Conservation (phyloP, 805 yeast genomes). For the Candida incommunis region DNA sequence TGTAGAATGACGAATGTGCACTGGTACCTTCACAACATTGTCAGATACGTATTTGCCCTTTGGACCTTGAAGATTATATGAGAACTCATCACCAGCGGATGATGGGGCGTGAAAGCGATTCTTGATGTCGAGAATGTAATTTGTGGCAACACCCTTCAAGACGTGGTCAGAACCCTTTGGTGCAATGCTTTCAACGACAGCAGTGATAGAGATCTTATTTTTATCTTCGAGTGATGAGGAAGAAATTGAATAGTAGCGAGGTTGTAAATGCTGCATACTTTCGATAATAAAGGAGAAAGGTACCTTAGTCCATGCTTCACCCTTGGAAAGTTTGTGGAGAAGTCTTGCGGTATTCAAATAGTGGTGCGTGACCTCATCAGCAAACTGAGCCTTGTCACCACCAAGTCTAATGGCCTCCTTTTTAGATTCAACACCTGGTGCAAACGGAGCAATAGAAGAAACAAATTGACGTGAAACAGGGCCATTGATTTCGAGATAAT, state of each 20-base stretch:
- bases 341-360: constrained; percentile 68
- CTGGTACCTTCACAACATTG: constrained; percentile 47
- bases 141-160: constrained; percentile 85
- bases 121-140: constrained; percentile 64
- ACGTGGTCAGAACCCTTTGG: constrained; percentile 22
- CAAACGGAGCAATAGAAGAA: constrained; percentile 59
- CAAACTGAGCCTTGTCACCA: constrained; percentile 55
- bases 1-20: constrained; percentile 88
- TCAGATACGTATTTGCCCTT: constrained; percentile 35
- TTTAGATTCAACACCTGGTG: constrained; percentile 53
- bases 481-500: constrained; percentile 83
- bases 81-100: constrained; percentile 24
- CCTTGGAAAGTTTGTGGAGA: constrained; percentile 44
- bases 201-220: constrained; percentile 66
- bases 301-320: constrained; percentile 54
- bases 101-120: constrained; percentile 37
- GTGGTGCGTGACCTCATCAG: constrained; percentile 43
- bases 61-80: constrained; percentile 77
- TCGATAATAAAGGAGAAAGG: constrained; percentile 82
- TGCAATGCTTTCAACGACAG: constrained; percentile 66
- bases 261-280: constrained; percentile 66
- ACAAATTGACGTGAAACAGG: constrained; percentile 84
- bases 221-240: constrained; percentile 75
- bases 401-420: constrained; percentile 37
- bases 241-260: constrained; percentile 93